A percentile compares a stretch with the other conserved stretches of the same genome.
Evolutionary conservation across 2,329 filamentous ascomycete species (phyloP).

Genomic region (Scedosporium aurantiacum): DNA sequence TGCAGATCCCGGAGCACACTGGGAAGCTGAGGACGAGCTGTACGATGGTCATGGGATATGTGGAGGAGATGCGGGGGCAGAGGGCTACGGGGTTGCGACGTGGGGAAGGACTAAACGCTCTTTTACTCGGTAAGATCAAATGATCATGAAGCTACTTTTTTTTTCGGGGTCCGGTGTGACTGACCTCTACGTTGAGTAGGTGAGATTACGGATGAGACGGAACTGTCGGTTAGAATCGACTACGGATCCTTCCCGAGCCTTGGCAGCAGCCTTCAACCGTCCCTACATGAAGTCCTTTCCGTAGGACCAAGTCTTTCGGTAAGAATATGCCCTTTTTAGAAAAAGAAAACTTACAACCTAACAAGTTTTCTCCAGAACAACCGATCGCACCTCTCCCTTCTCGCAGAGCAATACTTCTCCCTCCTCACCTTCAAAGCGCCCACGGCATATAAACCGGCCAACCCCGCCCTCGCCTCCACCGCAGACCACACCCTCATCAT

Average conservation of each 20-base stretch:
- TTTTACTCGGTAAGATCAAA: constrained; percentile 37
- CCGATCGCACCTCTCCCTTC: constrained; percentile 36
- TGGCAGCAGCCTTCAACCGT: constrained; percentile 23
- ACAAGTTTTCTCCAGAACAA: constrained; percentile 24
- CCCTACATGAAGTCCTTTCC: constrained; percentile 33
- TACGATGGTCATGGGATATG: constrained; percentile 38
- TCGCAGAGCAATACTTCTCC: constrained; percentile 41
- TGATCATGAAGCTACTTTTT: neutral
- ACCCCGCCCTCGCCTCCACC: constrained; percentile 22
- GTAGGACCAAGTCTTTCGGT: constrained; percentile 42
- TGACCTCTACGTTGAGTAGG: constrained; percentile 17
- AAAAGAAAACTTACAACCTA: constrained; percentile 1
- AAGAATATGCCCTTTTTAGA: constrained; percentile 14
- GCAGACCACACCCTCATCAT: constrained; percentile 33
- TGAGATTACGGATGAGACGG: constrained; percentile 26
- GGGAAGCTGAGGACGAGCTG: constrained; percentile 35
- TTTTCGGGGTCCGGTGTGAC: neutral
- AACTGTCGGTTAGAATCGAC: constrained; percentile 35
- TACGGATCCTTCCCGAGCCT: constrained; percentile 41
- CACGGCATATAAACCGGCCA: constrained; percentile 37
- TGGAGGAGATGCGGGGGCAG: constrained; percentile 38
- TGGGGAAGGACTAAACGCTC: constrained; percentile 30
- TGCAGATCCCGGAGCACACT: constrained; percentile 34
- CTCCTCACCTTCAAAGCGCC: constrained; percentile 36
- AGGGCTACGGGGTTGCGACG: constrained; percentile 29